Percentiles rank a stretch among this genome's conserved stretches.
Evolutionary conservation across 441 rosid genomes (phyloP).

Genomic region (Adansonia rubrostipa): DNA sequence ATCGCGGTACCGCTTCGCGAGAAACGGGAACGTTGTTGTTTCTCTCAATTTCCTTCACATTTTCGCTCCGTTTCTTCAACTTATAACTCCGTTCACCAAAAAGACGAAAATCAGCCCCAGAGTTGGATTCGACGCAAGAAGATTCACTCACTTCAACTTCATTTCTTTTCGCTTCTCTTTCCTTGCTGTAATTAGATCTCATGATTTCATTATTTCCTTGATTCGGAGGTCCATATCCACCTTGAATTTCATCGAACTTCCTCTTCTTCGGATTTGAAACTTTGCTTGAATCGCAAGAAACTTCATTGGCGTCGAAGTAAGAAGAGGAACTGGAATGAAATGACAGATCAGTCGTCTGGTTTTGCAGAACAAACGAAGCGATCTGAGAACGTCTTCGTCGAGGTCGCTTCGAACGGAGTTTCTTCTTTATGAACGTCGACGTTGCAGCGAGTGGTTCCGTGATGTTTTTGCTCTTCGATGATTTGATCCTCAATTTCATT

Average conservation of each 20-base stretch:
- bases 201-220: constrained; percentile 41
- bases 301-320: constrained; percentile 41
- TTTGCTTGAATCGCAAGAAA: constrained; percentile 55
- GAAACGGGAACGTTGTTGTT: constrained; percentile 35
- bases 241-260: constrained; percentile 30
- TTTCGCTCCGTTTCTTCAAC: constrained; percentile 27
- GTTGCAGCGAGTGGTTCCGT: constrained; percentile 27
- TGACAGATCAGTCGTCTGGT: constrained; percentile 35
- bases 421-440: constrained; percentile 46
- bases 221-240: constrained; percentile 34
- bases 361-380: constrained; percentile 42
- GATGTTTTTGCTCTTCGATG: constrained; percentile 31
- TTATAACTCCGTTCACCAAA: constrained; percentile 30
- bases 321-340: constrained; percentile 43
- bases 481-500: constrained; percentile 42
- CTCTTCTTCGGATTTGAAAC: constrained; percentile 39
- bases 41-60: constrained; percentile 24
- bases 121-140: constrained; percentile 58
- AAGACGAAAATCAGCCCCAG: constrained; percentile 38
- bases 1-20: constrained; percentile 30
- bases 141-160: constrained; percentile 61
- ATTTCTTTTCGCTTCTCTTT: constrained; percentile 26
- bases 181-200: constrained; percentile 52
- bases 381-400: constrained; percentile 54
- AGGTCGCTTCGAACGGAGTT: constrained; percentile 60